phyloP scores from a whole-genome alignment of 768 basidiomycete genomes.

The Pisolithus microcarpus region DNA sequence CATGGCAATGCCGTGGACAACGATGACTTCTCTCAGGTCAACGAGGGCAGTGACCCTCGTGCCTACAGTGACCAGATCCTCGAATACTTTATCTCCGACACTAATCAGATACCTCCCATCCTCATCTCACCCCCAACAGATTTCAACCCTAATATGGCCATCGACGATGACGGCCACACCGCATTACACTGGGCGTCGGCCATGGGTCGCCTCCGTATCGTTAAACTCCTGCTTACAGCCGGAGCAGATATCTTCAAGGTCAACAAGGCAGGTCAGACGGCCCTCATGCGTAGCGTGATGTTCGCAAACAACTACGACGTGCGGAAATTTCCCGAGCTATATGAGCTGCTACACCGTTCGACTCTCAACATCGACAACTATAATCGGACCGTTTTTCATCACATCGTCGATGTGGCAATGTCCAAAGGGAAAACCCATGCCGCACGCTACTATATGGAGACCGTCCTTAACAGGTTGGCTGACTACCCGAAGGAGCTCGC shows the following conservation, averaged over 20 bases:
- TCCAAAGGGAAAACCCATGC: constrained; percentile 97
- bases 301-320: constrained; percentile 99
- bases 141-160: constrained; percentile 92
- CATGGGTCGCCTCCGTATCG: constrained; percentile 95
- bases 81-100: constrained; percentile 98
- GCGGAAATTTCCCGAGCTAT: constrained; percentile 95
- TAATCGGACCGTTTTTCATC: constrained; percentile 97
- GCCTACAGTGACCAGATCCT: constrained; percentile 94
- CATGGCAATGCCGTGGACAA: constrained; percentile 39
- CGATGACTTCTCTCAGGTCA: constrained; percentile 32
- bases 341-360: constrained; percentile 94
- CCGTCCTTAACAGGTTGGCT: constrained; percentile 74
- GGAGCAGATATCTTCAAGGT: constrained; percentile 97
- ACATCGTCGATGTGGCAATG: constrained; percentile 96
- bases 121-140: constrained; percentile 83
- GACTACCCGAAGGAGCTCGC: constrained; percentile 95
- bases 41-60: constrained; percentile 47
- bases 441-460: constrained; percentile 98
- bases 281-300: constrained; percentile 98
- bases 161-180: constrained; percentile 97
- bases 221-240: constrained; percentile 87
- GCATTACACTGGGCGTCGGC: constrained; percentile 98
- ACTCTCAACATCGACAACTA: constrained; percentile 98
- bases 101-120: constrained; percentile 80
- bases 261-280: constrained; percentile 94